Conservation (phyloP, 352 stramenopile species). For the Hyaloperonospora arabidopsidis region DNA sequence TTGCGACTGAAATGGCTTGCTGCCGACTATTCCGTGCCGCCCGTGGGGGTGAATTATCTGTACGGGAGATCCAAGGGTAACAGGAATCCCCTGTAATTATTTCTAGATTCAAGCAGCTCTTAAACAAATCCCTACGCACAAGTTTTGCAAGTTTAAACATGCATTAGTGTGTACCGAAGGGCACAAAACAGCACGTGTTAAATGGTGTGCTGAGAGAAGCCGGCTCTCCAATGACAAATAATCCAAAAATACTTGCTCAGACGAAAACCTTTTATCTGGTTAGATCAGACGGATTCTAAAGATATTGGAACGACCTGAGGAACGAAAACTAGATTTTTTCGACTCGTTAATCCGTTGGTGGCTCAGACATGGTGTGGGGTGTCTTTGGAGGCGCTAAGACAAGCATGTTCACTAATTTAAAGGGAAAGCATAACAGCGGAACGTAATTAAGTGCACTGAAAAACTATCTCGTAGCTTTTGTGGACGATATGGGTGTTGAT, state of each 20-base stretch:
- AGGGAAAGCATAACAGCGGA: neutral
- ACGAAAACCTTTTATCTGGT: neutral
- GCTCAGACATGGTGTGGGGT: neutral
- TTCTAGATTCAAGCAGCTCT: neutral
- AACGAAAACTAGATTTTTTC: neutral
- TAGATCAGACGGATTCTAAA: neutral
- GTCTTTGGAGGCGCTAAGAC: neutral
- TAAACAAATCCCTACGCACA: neutral
- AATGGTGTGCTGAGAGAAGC: neutral
- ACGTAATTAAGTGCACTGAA: neutral
- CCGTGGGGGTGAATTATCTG: neutral
- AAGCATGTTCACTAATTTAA: neutral
- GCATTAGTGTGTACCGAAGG: neutral
- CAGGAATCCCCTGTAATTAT: neutral
- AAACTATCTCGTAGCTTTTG: constrained; percentile 1
- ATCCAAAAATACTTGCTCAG: too few relatives aligned
- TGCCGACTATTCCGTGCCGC: neutral
- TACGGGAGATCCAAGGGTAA: neutral
- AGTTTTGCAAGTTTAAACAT: neutral
- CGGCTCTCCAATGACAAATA: neutral
- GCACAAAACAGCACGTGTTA: neutral
- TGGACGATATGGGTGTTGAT: neutral
- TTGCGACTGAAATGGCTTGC: neutral
- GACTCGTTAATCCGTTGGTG: neutral
- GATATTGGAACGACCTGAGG: neutral